A percentile compares a stretch with the other conserved stretches of the same genome.
phyloP scores from a whole-genome alignment of 306 rosid species.

The Sicyos baderoa region DNA sequence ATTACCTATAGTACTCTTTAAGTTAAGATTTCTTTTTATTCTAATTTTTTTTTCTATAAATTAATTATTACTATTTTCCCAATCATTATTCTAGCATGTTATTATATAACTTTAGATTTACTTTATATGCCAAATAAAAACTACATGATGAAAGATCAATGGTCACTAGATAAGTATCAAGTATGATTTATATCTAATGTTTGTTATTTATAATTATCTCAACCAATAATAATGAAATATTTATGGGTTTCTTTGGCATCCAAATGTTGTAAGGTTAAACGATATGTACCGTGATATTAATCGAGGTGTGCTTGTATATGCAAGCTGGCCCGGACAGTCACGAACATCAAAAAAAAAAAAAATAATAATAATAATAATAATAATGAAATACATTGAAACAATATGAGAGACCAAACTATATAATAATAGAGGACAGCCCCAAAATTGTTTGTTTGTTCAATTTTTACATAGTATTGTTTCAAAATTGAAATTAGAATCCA shows the following conservation, averaged over 20 bases:
- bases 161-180: not conserved
- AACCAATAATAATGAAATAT: not conserved
- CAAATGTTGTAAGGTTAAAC: too few species aligned
- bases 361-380: not conserved
- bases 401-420: too few species aligned
- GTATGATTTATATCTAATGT: not conserved
- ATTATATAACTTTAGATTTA: not conserved
- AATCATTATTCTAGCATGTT: not conserved
- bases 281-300: too few species aligned
- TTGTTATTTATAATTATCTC: not conserved
- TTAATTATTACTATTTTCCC: not conserved
- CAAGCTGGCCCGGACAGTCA: too few species aligned
- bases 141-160: not conserved
- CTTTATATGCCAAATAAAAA: too few species aligned
- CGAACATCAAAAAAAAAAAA: too few species aligned
- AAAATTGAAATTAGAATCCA: too few species aligned
- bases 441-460: too few species aligned
- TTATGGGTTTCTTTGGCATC: too few species aligned
- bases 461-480: too few species aligned
- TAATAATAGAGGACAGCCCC: too few species aligned
- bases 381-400: not conserved
- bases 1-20: constrained; percentile 15
- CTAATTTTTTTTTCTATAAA: not conserved
- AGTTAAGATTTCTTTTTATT: constrained; percentile 8
- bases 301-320: too few species aligned